phyloP scores from a whole-genome alignment of 768 basidiomycete species.

The Coprinopsis strossmayeri region DNA sequence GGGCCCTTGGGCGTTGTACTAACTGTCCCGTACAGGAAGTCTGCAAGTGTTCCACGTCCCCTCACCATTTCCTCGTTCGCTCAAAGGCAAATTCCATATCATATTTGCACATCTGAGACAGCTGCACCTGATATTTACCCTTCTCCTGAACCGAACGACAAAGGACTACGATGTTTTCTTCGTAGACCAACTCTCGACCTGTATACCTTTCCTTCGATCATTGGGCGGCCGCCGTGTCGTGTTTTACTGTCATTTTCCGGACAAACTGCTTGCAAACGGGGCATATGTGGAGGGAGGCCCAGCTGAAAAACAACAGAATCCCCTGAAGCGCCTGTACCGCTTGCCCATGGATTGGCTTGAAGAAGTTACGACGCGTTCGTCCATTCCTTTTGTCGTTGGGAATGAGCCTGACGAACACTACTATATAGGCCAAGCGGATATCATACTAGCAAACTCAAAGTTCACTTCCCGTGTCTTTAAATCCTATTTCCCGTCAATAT shows the following conservation, averaged over 20 bases:
- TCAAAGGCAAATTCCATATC: constrained; percentile 81
- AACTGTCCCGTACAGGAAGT: constrained; percentile 46
- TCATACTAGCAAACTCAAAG: constrained; percentile 84
- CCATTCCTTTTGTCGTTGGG: neutral
- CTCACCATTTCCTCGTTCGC: constrained; percentile 74
- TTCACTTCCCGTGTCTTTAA: constrained; percentile 84
- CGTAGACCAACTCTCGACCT: constrained; percentile 93
- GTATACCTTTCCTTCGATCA: constrained; percentile 72
- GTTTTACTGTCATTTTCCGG: constrained; percentile 98
- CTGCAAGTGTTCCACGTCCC: constrained; percentile 66
- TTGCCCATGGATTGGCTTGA: constrained; percentile 88
- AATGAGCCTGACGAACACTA: constrained; percentile 1
- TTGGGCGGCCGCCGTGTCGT: constrained; percentile 74
- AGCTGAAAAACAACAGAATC: constrained; percentile 30
- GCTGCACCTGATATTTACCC: constrained; percentile 66
- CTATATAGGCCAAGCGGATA: constrained; percentile 73
- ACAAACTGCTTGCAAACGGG: constrained; percentile 81
- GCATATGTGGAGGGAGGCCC: constrained; percentile 52
- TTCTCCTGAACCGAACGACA: constrained; percentile 41
- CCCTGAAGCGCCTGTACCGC: constrained; percentile 75
- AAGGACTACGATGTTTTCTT: constrained; percentile 78
- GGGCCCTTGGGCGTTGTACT: neutral
- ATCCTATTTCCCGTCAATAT: constrained; percentile 66
- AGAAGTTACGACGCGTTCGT: constrained; percentile 81
- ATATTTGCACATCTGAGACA: constrained; percentile 86